phyloP scores from a whole-genome alignment of 2,329 filamentous ascomycete genomes.

The Exophiala spinifera region DNA sequence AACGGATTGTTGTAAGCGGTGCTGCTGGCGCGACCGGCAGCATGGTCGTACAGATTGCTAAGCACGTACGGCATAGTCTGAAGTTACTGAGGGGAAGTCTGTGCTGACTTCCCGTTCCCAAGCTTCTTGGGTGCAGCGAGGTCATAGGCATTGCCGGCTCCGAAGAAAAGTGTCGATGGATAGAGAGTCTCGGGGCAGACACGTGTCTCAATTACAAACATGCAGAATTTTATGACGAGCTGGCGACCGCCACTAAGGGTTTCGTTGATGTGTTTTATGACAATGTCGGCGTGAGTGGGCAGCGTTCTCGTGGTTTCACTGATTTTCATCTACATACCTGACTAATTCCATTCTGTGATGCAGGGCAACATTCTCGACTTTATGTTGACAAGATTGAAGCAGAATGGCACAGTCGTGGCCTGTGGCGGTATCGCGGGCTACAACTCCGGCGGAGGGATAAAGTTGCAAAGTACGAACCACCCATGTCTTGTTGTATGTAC shows the following conservation, averaged over 20 bases:
- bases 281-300: no score
- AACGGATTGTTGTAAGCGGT: slow-evolving; percentile 73
- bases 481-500: no score
- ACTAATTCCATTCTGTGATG: no score
- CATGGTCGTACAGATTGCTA: slow-evolving; percentile 58
- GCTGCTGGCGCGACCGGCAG: slow-evolving; percentile 75
- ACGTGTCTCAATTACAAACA: slow-evolving; percentile 65
- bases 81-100: no score
- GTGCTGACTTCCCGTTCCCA: no score
- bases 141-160: slow-evolving; percentile 67
- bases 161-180: slow-evolving; percentile 65
- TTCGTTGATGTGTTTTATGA: slow-evolving; percentile 68
- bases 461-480: no score
- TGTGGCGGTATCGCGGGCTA: slow-evolving; percentile 58
- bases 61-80: no score
- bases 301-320: no score
- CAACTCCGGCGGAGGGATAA: no score
- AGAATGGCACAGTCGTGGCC: slow-evolving; percentile 38
- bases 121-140: slow-evolving; percentile 55
- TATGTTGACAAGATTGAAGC: slow-evolving; percentile 23
- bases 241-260: slow-evolving; percentile 18
- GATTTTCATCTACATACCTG: no score
- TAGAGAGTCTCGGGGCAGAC: slow-evolving; percentile 66
- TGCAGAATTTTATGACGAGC: slow-evolving; percentile 52
- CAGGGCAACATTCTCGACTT: slow-evolving; percentile 27